These are phyloP conservation scores for Aspergillus bertholletiae DNA, from an alignment of 495 filamentous ascomycete species.

Conservation along the genomic window DNA sequence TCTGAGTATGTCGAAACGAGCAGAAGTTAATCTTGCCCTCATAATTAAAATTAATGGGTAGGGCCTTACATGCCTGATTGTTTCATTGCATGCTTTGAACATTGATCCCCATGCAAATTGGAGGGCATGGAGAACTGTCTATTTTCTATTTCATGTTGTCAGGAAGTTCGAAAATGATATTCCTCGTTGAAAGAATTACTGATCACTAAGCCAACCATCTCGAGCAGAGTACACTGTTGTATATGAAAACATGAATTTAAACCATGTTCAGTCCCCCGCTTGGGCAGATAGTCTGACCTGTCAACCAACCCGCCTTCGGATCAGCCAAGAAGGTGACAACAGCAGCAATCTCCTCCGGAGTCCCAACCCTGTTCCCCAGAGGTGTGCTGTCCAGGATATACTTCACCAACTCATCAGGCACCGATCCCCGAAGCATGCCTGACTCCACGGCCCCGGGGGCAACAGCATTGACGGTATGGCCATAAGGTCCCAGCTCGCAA, in stretches of 20 bases:
- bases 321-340: constrained; percentile 48
- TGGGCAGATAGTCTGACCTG: constrained; percentile 53
- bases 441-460: constrained; percentile 34
- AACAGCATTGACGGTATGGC: constrained; percentile 34
- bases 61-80: too few relatives aligned
- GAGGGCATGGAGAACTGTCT: too few relatives aligned
- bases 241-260: not conserved
- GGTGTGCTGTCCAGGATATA: constrained; percentile 31
- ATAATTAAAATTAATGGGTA: too few relatives aligned
- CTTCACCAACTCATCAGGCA: constrained; percentile 23
- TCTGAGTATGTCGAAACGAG: not conserved
- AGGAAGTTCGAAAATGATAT: too few relatives aligned
- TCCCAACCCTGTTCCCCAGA: constrained; percentile 43
- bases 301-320: constrained; percentile 50
- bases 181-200: too few relatives aligned
- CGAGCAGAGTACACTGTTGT: too few relatives aligned
- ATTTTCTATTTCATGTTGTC: too few relatives aligned
- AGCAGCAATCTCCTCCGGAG: constrained; percentile 54
- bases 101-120: too few relatives aligned
- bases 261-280: constrained; percentile 45
- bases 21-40: too few relatives aligned
- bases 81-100: too few relatives aligned
- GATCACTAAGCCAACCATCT: too few relatives aligned
- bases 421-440: constrained; percentile 36
- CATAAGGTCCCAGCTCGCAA: constrained; percentile 34